Percentiles rank a stretch among this genome's conserved stretches.
phyloP scores from a whole-genome alignment of 2,329 filamentous ascomycete genomes.

The Calonectria pauciramosa region DNA sequence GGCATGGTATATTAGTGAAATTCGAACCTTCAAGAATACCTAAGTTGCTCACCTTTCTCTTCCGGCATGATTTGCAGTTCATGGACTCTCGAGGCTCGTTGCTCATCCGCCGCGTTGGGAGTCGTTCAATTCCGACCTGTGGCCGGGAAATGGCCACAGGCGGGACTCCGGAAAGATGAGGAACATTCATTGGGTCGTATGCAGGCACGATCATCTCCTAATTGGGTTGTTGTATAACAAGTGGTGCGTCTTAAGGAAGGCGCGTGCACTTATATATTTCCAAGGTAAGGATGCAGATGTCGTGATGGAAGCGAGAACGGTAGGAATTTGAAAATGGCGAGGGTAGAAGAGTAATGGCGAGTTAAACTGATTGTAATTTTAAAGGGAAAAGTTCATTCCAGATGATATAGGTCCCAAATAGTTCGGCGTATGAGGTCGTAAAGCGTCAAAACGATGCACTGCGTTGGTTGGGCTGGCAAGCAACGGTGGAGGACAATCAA shows the following conservation, averaged over 20 bases:
- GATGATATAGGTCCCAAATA: conserved; percentile 9
- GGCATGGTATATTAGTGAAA: conserved; percentile 29
- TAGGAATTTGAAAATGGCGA: background rate
- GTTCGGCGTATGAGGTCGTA: conserved; percentile 5
- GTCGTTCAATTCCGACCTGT: conserved; percentile 84
- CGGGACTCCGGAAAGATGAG: conserved; percentile 59
- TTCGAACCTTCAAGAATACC: conserved; percentile 14
- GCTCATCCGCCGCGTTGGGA: conserved; percentile 78
- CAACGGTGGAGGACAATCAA: conserved; percentile 25
- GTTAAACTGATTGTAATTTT: background rate
- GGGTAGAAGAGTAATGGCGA: background rate
- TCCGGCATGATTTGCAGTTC: conserved; percentile 96
- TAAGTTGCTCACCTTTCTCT: conserved; percentile 78
- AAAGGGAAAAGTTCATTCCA: conserved; percentile 13
- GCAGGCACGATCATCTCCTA: conserved; percentile 56
- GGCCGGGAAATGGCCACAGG: conserved; percentile 76
- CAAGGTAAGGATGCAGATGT: background rate
- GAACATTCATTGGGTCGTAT: conserved; percentile 58
- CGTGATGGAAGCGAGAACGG: background rate
- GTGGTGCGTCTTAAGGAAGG: background rate
- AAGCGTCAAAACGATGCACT: background rate
- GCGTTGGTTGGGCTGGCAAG: background rate
- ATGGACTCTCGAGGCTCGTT: conserved; percentile 89
- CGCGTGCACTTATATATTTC: background rate
- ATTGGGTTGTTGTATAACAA: conserved; percentile 16